phyloP scores from a whole-genome alignment of 768 basidiomycete species.

The Austroboletus eburneus region DNA sequence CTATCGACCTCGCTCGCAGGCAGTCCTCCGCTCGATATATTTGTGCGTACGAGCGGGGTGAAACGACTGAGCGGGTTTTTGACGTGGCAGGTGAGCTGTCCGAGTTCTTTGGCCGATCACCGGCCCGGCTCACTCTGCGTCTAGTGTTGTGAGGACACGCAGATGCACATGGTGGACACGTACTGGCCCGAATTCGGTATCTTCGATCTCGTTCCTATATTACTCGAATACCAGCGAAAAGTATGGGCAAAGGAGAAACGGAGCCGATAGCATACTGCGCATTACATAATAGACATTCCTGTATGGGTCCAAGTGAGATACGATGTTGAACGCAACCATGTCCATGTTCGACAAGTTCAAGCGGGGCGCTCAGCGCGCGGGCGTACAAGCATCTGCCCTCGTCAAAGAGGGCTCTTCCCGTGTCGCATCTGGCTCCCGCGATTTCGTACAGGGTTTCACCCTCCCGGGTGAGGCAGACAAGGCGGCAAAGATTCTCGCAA shows the following conservation, averaged over 20 bases:
- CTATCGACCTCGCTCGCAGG: constrained; percentile 61
- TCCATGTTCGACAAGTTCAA: constrained; percentile 78
- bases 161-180: constrained; percentile 77
- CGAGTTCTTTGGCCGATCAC: neutral
- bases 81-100: constrained; percentile 83
- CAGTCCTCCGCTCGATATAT: constrained; percentile 82
- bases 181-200: constrained; percentile 96
- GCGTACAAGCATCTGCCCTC: constrained; percentile 75
- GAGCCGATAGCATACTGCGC: neutral
- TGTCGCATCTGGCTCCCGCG: constrained; percentile 69
- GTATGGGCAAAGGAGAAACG: constrained; percentile 39
- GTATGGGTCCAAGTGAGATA: neutral
- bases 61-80: constrained; percentile 62
- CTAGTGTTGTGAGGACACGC: constrained; percentile 78
- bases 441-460: constrained; percentile 80
- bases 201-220: constrained; percentile 78
- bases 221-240: constrained; percentile 85
- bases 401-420: constrained; percentile 61
- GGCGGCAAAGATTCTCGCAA: constrained; percentile 85
- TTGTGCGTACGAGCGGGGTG: constrained; percentile 90
- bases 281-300: constrained; percentile 11
- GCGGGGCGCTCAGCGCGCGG: constrained; percentile 76
- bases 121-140: neutral
- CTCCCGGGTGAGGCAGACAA: constrained; percentile 93
- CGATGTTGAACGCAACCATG: constrained; percentile 28